Percentiles rank a stretch among this genome's conserved stretches.
phyloP scores from a whole-genome alignment of 2,329 filamentous ascomycete genomes.

The Ophiostoma populinum region DNA sequence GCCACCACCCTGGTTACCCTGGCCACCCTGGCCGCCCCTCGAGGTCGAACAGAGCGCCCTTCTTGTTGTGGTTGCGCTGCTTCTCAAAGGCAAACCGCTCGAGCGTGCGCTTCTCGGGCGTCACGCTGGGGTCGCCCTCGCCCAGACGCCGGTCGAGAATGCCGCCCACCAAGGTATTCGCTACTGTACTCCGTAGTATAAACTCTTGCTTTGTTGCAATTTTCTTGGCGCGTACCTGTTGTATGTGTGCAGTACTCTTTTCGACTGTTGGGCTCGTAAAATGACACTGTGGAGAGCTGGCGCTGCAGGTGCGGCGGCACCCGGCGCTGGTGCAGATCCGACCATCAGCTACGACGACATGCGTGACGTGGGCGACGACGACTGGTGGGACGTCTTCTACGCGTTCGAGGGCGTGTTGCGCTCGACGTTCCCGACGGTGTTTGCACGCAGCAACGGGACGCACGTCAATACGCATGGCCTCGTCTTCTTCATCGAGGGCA shows the following conservation, averaged over 20 bases:
- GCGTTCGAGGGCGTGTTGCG: conserved; percentile 33
- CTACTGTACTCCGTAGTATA: no score
- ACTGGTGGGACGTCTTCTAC: conserved; percentile 40
- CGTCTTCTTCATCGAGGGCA: conserved; percentile 39
- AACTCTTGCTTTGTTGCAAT: no score
- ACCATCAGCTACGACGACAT: conserved; percentile 24
- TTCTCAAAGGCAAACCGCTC: conserved; percentile 84
- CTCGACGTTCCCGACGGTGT: conserved; percentile 33
- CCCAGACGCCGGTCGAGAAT: conserved; percentile 88
- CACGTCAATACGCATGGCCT: conserved; percentile 42
- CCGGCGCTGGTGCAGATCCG: conserved; percentile 18
- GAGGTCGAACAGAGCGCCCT: conserved; percentile 70
- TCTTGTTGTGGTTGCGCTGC: conserved; percentile 52
- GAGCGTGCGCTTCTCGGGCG: conserved; percentile 78
- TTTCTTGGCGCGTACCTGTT: no score
- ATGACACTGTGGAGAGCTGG: conserved; percentile 1
- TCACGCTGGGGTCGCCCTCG: conserved; percentile 88
- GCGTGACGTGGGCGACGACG: conserved; percentile 34
- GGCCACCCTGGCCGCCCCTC: conserved; percentile 51
- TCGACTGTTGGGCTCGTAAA: no score
- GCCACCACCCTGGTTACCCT: conserved; percentile 1
- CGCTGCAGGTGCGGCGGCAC: conserved; percentile 14
- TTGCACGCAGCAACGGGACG: conserved; percentile 23
- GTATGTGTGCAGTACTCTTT: no score
- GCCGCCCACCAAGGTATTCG: conserved; percentile 73